Evolutionary conservation across 208 protist species (phyloP).

Genomic region (Trypanosoma theileri): DNA sequence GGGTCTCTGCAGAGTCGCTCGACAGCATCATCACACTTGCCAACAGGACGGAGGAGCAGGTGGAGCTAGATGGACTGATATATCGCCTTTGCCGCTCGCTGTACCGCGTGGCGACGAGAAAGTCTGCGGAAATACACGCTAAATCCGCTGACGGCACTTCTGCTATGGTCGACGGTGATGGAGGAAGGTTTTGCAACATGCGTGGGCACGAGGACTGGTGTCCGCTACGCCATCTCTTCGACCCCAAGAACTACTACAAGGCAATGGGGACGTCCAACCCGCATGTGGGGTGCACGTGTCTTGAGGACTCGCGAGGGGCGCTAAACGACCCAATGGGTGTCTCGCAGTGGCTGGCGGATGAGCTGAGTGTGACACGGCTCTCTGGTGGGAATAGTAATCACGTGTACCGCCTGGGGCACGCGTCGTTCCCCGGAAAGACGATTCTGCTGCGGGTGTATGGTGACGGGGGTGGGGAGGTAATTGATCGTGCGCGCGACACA

Average conservation of each 20-base stretch:
- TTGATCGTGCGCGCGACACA: conserved; percentile 76
- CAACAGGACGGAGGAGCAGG: conserved; percentile 27
- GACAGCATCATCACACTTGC: conserved; percentile 45
- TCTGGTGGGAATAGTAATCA: conserved; percentile 86
- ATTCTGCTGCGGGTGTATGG: conserved; percentile 82
- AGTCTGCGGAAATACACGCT: conserved; percentile 33
- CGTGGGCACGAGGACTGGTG: conserved; percentile 69
- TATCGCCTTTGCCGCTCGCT: conserved; percentile 74
- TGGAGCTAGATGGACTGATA: conserved; percentile 60
- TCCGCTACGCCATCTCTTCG: conserved; percentile 82
- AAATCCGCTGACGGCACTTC: conserved; percentile 12
- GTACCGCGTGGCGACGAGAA: conserved; percentile 61
- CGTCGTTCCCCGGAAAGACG: conserved; percentile 50
- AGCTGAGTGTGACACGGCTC: conserved; percentile 74
- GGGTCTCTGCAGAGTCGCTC: conserved; percentile 59
- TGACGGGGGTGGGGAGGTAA: conserved; percentile 58
- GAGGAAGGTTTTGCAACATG: conserved; percentile 72
- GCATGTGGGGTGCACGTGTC: conserved; percentile 30
- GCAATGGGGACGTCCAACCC: conserved; percentile 21
- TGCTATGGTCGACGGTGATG: conserved; percentile 26
- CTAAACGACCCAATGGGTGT: conserved; percentile 37
- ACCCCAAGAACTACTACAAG: conserved; percentile 67
- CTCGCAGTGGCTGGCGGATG: conserved; percentile 51
- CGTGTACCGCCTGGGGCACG: conserved; percentile 74
- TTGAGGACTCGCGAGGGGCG: conserved; percentile 4